Evolutionary conservation across 345 rosid genomes (phyloP), one percentile per base, ranked within the genome.

Genomic region (Hibiscus trionum): DNA sequence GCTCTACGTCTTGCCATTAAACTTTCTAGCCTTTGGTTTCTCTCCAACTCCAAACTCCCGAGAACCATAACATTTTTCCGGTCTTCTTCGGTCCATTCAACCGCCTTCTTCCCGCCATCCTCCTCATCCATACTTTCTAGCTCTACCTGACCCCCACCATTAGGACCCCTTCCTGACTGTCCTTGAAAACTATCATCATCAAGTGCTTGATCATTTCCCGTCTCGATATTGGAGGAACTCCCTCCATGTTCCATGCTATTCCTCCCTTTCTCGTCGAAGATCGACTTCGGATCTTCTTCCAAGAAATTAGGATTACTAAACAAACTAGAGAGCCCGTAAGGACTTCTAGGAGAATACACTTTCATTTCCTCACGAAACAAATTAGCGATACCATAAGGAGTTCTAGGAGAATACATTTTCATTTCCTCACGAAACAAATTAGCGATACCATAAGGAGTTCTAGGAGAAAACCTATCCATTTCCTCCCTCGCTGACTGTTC

Each of bases 21-120:
- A 80, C 82, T 88, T 84, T 92, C 97, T 42, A 95, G 72, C 77
- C 97, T 88, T 77, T 77, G 86, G 81, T 90, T 92, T 56, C 96
- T 76, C 80, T 95, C 99, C 4, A 87, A 69, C 84, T 95, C 97
- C 0, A 97, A 92, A 56, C 84, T 53, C 21, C 99, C 97, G 7
- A 95, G 92, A 76, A 92, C 93, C 90, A 86, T 87, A 5, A 90
- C 79, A 76, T 90, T 92, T 84, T 90, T 86, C 75, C 89, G 93
- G 77, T 92, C 96, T 78, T 88, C 87, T 66, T 84, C 92, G 2
- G 88, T 94, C 97, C 96, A 91, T 77, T 83, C 88, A 21, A 87
- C 84, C 0, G 85, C 93, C 71, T 79, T 76, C 19, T 76, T 80
- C 56, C 77, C 46, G 17, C 75, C 77, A 21, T 58, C 83, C 16